phyloP scores from a whole-genome alignment of 345 rosid genomes.

The Eucalyptus erythrocorys region DNA sequence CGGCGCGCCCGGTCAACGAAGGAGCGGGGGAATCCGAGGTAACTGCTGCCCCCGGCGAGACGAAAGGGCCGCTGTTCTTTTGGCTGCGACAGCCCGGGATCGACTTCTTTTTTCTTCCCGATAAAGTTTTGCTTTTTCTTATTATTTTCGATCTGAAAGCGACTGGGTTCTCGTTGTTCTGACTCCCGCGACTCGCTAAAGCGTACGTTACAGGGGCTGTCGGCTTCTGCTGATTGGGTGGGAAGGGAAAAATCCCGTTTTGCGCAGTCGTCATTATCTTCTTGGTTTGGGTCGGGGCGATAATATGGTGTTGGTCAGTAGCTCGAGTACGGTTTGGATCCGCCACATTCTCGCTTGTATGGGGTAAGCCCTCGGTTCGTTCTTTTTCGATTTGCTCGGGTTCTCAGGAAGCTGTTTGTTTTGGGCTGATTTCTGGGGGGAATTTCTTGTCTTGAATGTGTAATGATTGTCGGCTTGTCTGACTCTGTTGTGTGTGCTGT shows the following conservation, averaged over 20 bases:
- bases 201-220: neutral
- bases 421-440: neutral
- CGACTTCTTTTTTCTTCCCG: neutral
- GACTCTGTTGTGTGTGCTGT: neutral
- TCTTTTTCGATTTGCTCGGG: neutral
- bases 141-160: neutral
- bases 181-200: neutral
- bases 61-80: neutral
- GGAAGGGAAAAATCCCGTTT: neutral
- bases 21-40: neutral
- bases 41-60: neutral
- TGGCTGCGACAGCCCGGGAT: neutral
- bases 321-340: conserved; percentile 33
- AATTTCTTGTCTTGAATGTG: neutral
- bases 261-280: neutral
- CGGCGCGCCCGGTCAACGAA: neutral
- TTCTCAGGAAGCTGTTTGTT: neutral
- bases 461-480: neutral
- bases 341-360: conserved; percentile 37
- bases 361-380: conserved; percentile 24
- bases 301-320: conserved; percentile 20
- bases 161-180: neutral
- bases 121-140: neutral
- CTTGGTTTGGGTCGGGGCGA: neutral
- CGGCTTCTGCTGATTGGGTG: neutral